Evolutionary conservation across 1,284 basidiomycete genomes (phyloP), one percentile per base, ranked within the genome.

Genomic region (Trichosporon sp.): DNA sequence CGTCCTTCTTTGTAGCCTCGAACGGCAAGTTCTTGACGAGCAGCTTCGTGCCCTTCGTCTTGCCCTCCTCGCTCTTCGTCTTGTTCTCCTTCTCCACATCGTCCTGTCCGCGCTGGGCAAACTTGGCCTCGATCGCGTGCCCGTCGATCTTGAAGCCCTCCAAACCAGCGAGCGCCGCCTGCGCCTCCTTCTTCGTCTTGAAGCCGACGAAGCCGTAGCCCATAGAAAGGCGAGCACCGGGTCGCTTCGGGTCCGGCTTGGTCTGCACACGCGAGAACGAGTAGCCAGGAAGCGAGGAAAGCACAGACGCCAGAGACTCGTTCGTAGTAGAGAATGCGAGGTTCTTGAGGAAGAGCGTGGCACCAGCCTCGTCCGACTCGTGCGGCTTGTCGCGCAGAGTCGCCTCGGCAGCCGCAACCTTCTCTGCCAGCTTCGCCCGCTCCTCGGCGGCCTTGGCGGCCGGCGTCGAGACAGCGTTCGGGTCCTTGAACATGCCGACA

Each of bases 11-110:
- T 49, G 89, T 91, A 56, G 90, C 91, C 81, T 99, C 95, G 82
- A 99, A 99, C 21, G 95, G 94, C 66, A 98, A 84, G 75, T 99
- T 99, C 85, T 98, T 99, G 72, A 98, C 91, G 56, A 98, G 86
- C 83, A 98, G 87, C 85, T 95, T 94, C 68, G 91, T 90, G 66
- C 88, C 88, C 70, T 84, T 84, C 13, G 75, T 75, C 65, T 84
- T 86, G 10, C 75, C 78, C 56, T 67, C 69, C 34, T 58, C 68
- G 33, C 74, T 81, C n/a, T 73, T 77, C 67, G 69, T 69, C 33
- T 73, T 74, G 62, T 78, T 74, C n/a, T 74, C 76, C n/a, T 77
- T 78, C 44, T 82, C 82, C 16, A 79, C 82, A 61, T 88, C 88
- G 62, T 91, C 91, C 14, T 82, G 82, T 0, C 93, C 93, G 5